Evolutionary conservation across 768 basidiomycete species (phyloP).

Genomic region (Tricholoma saponaceum): DNA sequence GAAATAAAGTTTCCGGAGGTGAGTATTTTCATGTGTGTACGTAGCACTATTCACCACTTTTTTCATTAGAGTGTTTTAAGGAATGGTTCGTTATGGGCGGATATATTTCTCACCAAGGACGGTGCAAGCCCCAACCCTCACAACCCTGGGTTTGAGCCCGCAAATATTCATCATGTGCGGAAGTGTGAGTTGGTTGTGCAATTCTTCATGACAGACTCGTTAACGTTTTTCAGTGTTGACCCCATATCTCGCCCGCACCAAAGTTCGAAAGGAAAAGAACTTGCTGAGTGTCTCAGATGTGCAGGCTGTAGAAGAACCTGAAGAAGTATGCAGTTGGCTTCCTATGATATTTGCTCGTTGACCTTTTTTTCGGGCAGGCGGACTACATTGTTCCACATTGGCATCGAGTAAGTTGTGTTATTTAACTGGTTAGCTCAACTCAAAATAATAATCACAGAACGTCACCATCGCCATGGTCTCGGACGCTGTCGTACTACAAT

Average conservation of each 20-base stretch:
- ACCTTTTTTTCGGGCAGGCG: constrained; percentile 21
- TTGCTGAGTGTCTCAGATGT: constrained; percentile 51
- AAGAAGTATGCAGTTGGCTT: constrained; percentile 42
- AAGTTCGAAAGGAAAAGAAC: constrained; percentile 78
- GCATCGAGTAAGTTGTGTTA: constrained; percentile 52
- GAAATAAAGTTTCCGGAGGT: constrained; percentile 70
- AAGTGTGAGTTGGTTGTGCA: constrained; percentile 52
- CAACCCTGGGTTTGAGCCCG: constrained; percentile 45
- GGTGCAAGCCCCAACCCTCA: constrained; percentile 64
- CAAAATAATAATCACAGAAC: constrained; percentile 49
- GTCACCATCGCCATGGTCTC: constrained; percentile 84
- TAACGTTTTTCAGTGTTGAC: constrained; percentile 60
- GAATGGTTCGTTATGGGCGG: constrained; percentile 82
- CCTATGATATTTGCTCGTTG: not conserved
- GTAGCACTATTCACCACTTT: not conserved
- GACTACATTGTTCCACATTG: constrained; percentile 80
- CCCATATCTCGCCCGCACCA: constrained; percentile 71
- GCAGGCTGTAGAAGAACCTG: constrained; percentile 31
- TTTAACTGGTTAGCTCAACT: not conserved
- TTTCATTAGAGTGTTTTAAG: constrained; percentile 58
- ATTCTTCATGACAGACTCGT: constrained; percentile 3
- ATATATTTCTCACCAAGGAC: constrained; percentile 70
- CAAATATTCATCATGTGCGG: constrained; percentile 63
- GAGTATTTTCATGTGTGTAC: constrained; percentile 15
- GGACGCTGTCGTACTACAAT: constrained; percentile 54